A percentile compares a stretch with the other conserved stretches of the same genome.
These are phyloP conservation scores for Coniosporium tulheliwenetii DNA, from an alignment of 2,329 filamentous ascomycete species.

Conservation along the genomic window DNA sequence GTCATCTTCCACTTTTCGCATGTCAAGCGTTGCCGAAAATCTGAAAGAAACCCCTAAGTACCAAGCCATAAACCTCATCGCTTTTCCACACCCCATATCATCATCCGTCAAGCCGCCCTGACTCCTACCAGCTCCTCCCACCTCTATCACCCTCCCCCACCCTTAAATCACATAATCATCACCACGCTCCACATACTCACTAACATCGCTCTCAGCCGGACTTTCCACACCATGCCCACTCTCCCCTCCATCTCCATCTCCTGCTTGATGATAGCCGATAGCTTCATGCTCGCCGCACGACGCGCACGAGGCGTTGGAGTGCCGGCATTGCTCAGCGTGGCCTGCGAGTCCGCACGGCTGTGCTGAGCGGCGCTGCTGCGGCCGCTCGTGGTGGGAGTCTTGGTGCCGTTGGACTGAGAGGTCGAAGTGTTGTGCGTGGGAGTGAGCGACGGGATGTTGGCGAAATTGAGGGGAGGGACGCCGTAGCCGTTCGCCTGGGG, in stretches of 20 bases:
- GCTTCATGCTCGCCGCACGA: not conserved
- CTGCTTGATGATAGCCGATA: not conserved
- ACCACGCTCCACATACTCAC: slow-evolving; percentile 3
- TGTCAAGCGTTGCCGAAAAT: too few relatives aligned
- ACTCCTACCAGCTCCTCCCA: too few relatives aligned
- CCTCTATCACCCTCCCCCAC: not conserved
- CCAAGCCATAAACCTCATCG: too few relatives aligned
- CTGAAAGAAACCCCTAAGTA: too few relatives aligned
- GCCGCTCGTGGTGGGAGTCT: not conserved
- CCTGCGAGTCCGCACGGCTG: not conserved
- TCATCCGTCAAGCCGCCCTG: too few relatives aligned
- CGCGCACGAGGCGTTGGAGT: not conserved
- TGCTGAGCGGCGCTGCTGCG: not conserved
- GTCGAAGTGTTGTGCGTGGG: not conserved
- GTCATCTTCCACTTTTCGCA: too few relatives aligned
- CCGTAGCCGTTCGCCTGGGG: not conserved
- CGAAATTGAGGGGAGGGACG: not conserved
- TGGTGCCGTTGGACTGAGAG: not conserved
- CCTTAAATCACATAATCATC: slow-evolving; percentile 1
- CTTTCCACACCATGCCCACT: not conserved
- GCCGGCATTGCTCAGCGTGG: not conserved
- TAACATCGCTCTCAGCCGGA: slow-evolving; percentile 1
- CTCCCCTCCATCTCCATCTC: too few relatives aligned
- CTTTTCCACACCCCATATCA: too few relatives aligned
- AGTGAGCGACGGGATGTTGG: not conserved